A percentile compares a stretch with the other conserved stretches of the same genome.
Evolutionary conservation across 495 filamentous ascomycete genomes (phyloP).

Genomic region (Xylaria curta): DNA sequence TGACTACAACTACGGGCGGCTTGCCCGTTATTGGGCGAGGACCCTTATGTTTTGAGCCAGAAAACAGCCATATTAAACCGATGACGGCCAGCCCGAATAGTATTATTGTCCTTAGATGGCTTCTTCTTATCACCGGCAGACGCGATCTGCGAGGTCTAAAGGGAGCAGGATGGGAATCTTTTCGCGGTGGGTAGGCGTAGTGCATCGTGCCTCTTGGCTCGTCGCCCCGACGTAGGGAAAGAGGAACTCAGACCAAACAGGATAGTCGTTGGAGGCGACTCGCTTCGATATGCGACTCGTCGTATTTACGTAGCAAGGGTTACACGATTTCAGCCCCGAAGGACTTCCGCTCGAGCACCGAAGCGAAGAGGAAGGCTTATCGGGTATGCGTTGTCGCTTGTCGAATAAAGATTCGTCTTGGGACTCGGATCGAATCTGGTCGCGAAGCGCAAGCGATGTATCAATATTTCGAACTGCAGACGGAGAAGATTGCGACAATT

Average conservation of each 20-base stretch:
- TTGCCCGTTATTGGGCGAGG: slow-evolving; percentile 65
- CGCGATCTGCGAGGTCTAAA: slow-evolving; percentile 64
- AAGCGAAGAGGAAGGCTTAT: not conserved
- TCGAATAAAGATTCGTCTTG: not conserved
- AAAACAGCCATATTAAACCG: slow-evolving; percentile 67
- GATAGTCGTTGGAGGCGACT: not conserved
- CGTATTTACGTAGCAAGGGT: slow-evolving; percentile 4
- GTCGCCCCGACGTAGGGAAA: slow-evolving; percentile 17
- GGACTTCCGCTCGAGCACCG: slow-evolving; percentile 14
- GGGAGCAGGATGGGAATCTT: slow-evolving; percentile 72
- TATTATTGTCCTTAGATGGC: slow-evolving; percentile 68
- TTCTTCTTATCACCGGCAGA: slow-evolving; percentile 66
- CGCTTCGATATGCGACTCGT: slow-evolving; percentile 10
- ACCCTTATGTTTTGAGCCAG: slow-evolving; percentile 43
- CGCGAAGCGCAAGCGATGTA: slow-evolving; percentile 12
- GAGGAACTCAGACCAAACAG: not conserved
- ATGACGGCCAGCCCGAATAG: slow-evolving; percentile 63
- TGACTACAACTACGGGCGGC: slow-evolving; percentile 85
- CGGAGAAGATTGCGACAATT: slow-evolving; percentile 2
- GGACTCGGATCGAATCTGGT: not conserved
- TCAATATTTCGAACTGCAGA: not conserved
- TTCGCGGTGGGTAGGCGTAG: slow-evolving; percentile 86
- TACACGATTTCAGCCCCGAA: slow-evolving; percentile 9
- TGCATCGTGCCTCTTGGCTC: slow-evolving; percentile 68
- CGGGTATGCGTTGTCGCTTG: not conserved